phyloP scores from a whole-genome alignment of 768 basidiomycete species.

The Hygrocybe punicea region DNA sequence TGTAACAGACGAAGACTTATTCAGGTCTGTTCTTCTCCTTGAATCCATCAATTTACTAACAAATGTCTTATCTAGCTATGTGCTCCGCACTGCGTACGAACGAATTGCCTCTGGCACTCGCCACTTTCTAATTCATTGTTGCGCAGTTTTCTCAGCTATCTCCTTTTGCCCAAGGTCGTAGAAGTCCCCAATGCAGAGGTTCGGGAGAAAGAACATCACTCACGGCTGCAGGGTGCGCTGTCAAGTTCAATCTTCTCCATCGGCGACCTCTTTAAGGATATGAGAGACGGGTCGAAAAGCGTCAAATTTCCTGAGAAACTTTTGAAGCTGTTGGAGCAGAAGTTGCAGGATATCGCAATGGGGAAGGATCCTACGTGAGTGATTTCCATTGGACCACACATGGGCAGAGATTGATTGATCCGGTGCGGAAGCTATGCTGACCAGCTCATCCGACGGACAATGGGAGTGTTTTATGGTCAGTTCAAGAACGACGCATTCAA shows the following conservation, averaged over 20 bases:
- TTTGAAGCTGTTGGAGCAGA: constrained; percentile 84
- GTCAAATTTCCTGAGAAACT: constrained; percentile 94
- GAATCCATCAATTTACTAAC: neutral
- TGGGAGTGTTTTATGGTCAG: constrained; percentile 90
- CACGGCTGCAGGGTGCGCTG: constrained; percentile 63
- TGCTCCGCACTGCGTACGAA: constrained; percentile 79
- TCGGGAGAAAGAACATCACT: constrained; percentile 58
- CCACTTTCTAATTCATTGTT: constrained; percentile 11
- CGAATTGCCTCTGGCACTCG: constrained; percentile 8
- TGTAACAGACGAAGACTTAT: constrained; percentile 81
- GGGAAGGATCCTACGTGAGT: constrained; percentile 86
- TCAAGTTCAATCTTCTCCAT: constrained; percentile 53
- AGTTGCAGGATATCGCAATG: constrained; percentile 89
- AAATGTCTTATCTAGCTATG: constrained; percentile 52
- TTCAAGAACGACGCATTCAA: constrained; percentile 83
- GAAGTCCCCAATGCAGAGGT: constrained; percentile 37
- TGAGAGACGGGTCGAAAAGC: constrained; percentile 73
- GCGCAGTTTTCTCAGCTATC: constrained; percentile 65
- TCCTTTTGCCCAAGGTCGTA: constrained; percentile 58
- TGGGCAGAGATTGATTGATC: constrained; percentile 3
- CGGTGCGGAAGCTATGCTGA: constrained; percentile 71
- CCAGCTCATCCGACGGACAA: constrained; percentile 81
- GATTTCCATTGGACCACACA: constrained; percentile 1
- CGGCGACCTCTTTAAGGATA: constrained; percentile 78
- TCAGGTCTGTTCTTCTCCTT: constrained; percentile 52